These are phyloP conservation scores for Saprolegnia diclina DNA, from an alignment of 352 stramenopile genomes.

Conservation along the genomic window DNA sequence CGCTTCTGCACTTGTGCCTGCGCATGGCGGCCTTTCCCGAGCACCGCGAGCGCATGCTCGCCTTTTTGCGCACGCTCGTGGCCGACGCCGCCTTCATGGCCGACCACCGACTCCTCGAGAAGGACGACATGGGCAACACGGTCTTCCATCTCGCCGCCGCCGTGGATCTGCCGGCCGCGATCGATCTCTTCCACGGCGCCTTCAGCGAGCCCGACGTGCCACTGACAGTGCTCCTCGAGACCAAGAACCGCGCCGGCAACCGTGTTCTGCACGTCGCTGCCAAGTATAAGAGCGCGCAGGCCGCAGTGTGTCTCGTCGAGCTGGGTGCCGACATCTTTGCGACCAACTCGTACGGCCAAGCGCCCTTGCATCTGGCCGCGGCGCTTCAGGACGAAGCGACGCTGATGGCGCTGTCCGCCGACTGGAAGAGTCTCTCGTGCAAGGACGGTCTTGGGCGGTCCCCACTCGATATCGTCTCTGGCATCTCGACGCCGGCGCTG, in stretches of 20 bases:
- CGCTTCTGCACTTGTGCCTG: conserved; percentile 62
- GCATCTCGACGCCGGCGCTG: neutral
- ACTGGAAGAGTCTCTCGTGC: conserved; percentile 33
- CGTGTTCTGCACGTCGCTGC: conserved; percentile 59
- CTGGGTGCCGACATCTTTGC: conserved; percentile 46
- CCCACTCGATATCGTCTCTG: conserved; percentile 34
- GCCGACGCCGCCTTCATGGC: conserved; percentile 34
- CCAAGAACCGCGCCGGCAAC: conserved; percentile 56
- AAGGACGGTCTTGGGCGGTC: conserved; percentile 49
- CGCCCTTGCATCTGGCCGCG: conserved; percentile 61
- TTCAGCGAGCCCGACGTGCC: conserved; percentile 42
- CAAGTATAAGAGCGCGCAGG: conserved; percentile 45
- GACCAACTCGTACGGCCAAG: conserved; percentile 48
- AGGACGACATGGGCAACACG: conserved; percentile 68
- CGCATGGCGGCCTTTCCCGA: conserved; percentile 45
- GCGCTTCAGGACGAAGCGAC: conserved; percentile 40
- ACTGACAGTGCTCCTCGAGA: conserved; percentile 30
- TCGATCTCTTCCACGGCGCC: conserved; percentile 37
- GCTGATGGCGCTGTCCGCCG: conserved; percentile 37
- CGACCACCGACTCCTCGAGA: neutral
- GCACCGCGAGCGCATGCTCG: neutral
- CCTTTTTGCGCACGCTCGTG: conserved; percentile 32
- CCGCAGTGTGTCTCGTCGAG: conserved; percentile 35
- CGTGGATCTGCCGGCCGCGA: conserved; percentile 42
- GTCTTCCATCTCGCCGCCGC: conserved; percentile 76